Base-by-base conservation (phyloP, 441 rosid genomes). In the Mallotus repandus region DNA sequence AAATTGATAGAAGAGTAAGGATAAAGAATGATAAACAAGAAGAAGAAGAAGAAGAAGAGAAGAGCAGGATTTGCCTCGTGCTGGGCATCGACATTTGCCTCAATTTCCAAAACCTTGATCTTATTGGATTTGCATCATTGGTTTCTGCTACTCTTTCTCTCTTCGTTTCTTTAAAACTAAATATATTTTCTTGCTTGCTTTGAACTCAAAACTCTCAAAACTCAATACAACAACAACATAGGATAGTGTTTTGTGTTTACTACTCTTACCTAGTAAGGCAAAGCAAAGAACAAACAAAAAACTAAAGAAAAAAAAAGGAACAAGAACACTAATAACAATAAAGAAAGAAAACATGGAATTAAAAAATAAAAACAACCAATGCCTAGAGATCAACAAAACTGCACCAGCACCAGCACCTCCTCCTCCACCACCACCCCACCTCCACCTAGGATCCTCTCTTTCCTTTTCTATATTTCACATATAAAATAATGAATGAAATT, bases 21-120 rank as follows among this genome's bases (percentile, higher is more conserved):
- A 76, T 50, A 58, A 74, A 69, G 71, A 79, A 72, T 9, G 76
- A 60, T 29, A 68, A 32, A 21, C 68, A 68, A 73, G 67, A 19
- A 57, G 79, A 75, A 72, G 69, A 75, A 65, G 81, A 60, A 70
- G 81, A 69, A 53, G 79, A 78, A 68, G 70, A 52, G 63, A 48
- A 70, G 80, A 81, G 43, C 66, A 45, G 58, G 74, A 74, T 73
- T 49, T 82, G 85, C 86, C 87, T 87, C 88, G 93, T 80, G 83
- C 80, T 78, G 61, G 79, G 86, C 83, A 82, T 83, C 77, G 88
- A 84, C 98, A 93, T 93, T 88, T 86, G 93, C 90, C 88, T 91
- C 93, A 89, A 90, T 80, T 87, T 88, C 87, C 84, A 84, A 89
- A 87, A 86, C 74, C 80, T 81, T 56, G 60, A 56, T 81, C 87